These are phyloP conservation scores for Blastobotrys serpentis DNA, from an alignment of 1,139 yeast species.

Conservation along the genomic window DNA sequence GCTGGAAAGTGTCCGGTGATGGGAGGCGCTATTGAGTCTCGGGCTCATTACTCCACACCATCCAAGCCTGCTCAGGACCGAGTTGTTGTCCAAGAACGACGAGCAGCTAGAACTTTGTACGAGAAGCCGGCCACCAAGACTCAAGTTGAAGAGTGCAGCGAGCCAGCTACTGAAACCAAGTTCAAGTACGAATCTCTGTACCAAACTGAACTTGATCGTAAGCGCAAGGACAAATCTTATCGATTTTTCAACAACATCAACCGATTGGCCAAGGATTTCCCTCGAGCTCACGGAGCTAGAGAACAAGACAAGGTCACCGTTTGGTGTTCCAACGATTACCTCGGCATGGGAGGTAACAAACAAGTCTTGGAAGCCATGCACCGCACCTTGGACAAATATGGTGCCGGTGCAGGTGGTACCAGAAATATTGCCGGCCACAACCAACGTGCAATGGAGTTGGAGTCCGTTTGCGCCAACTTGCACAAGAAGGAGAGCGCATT, in stretches of 20 bases:
- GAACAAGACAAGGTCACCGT: slow-evolving; percentile 82
- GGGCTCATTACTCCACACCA: slow-evolving; percentile 52
- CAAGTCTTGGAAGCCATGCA: slow-evolving; percentile 76
- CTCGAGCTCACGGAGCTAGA: slow-evolving; percentile 80
- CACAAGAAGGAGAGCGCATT: slow-evolving; percentile 95
- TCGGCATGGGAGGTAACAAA: slow-evolving; percentile 88
- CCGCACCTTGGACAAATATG: slow-evolving; percentile 78
- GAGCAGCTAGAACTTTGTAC: slow-evolving; percentile 35
- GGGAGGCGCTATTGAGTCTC: slow-evolving; percentile 65
- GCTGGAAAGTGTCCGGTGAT: slow-evolving; percentile 86
- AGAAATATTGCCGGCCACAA: slow-evolving; percentile 99
- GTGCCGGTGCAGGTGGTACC: slow-evolving; percentile 99
- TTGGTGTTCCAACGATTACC: slow-evolving; percentile 97
- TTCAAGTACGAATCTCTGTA: slow-evolving; percentile 70
- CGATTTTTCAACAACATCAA: slow-evolving; percentile 96
- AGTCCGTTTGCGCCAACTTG: slow-evolving; percentile 80
- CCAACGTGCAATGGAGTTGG: slow-evolving; percentile 79
- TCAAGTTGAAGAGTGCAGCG: slow-evolving; percentile 15
- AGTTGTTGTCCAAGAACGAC: slow-evolving; percentile 37
- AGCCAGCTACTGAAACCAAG: slow-evolving; percentile 6
- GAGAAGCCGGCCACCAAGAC: slow-evolving; percentile 8
- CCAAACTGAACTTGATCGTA: slow-evolving; percentile 61
- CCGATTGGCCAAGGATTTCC: slow-evolving; percentile 90
- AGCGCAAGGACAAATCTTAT: slow-evolving; percentile 86
- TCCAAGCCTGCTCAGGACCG: slow-evolving; percentile 54